Evolutionary conservation across 228 moss, liverwort and hornwort genomes (phyloP).

Genomic region (Sphagnum fallax): DNA sequence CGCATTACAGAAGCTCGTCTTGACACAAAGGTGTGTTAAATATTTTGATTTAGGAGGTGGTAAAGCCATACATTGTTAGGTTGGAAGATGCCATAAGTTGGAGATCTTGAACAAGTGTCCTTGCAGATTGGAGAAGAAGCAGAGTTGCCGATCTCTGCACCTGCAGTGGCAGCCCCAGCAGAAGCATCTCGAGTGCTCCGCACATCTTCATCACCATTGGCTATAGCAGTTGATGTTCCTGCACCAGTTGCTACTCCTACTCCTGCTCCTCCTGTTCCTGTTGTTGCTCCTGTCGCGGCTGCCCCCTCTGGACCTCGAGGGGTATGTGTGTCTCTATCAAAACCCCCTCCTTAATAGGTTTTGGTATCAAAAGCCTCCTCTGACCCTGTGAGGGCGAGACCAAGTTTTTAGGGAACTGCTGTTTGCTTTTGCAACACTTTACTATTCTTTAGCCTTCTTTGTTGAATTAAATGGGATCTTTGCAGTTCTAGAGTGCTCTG

Average conservation of each 20-base stretch:
- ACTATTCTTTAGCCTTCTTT: no score
- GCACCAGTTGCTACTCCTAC: constrained; percentile 44
- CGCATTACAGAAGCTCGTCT: constrained; percentile 83
- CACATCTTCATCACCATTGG: constrained; percentile 41
- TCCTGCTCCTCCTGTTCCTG: constrained; percentile 34
- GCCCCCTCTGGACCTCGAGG: constrained; percentile 45
- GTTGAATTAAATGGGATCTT: no score
- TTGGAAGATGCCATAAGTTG: no score
- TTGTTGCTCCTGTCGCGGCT: constrained; percentile 31
- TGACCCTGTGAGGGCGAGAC: no score
- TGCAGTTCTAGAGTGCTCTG: no score
- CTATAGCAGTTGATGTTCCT: constrained; percentile 33
- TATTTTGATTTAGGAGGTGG: background rate
- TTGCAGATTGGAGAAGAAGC: constrained; percentile 68
- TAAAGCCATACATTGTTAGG: background rate
- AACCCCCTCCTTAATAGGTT: no score
- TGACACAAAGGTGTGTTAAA: constrained; percentile 49
- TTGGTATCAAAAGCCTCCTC: no score
- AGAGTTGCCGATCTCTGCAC: constrained; percentile 29
- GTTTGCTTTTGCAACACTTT: no score
- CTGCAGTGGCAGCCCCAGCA: constrained; percentile 44
- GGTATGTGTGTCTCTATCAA: constrained; percentile 6
- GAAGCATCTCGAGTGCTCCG: constrained; percentile 55
- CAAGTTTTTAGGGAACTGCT: no score
- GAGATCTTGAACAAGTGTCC: no score